A percentile compares a stretch with the other conserved stretches of the same genome.
Evolutionary conservation across 305 asterid species (phyloP).

Genomic region (Fraxinus floribunda): DNA sequence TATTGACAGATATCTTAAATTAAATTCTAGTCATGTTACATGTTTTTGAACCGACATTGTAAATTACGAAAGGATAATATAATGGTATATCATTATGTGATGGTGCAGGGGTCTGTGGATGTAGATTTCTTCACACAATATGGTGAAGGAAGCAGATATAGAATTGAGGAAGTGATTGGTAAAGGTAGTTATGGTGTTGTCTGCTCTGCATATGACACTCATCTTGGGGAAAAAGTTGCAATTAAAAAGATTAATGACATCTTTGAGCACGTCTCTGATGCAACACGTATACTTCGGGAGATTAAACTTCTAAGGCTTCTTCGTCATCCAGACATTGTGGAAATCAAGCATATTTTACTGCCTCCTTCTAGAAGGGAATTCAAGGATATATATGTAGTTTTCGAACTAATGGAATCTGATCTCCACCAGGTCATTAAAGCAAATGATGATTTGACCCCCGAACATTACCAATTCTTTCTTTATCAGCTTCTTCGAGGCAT

Average conservation of each 20-base stretch:
- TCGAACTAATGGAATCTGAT: neutral
- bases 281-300: neutral
- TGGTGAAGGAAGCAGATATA: neutral
- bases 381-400: neutral
- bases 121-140: constrained; percentile 54
- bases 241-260: neutral
- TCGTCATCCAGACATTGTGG: neutral
- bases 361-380: neutral
- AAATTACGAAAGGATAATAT: neutral
- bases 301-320: neutral
- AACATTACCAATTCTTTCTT: neutral
- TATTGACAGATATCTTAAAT: neutral
- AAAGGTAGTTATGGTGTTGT: neutral
- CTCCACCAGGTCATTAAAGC: neutral
- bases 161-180: neutral
- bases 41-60: neutral
- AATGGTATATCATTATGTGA: constrained; percentile 14
- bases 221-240: neutral
- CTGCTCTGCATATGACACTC: neutral
- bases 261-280: neutral
- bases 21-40: neutral
- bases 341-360: neutral
- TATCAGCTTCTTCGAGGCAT: neutral
- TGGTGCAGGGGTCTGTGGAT: constrained; percentile 63
- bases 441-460: neutral